phyloP scores from a whole-genome alignment of 2,329 filamentous ascomycete genomes.

The Ophiostoma australiae region DNA sequence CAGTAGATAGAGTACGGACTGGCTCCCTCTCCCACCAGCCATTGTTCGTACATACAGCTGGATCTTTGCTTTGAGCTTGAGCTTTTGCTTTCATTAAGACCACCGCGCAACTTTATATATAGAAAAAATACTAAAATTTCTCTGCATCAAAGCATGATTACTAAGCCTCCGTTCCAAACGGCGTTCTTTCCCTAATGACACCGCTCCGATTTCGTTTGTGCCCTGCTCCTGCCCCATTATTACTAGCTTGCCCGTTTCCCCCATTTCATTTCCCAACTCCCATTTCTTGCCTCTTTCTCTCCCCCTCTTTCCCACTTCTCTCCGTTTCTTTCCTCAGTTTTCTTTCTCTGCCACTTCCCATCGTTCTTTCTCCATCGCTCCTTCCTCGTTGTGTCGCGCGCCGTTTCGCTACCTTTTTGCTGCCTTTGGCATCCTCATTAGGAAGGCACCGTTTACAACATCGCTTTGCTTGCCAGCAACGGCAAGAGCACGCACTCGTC shows the following conservation, averaged over 20 bases:
- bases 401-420: neutral
- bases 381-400: constrained; percentile 5
- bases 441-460: neutral
- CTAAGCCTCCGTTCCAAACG: neutral
- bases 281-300: neutral
- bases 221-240: neutral
- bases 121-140: too few relatives aligned
- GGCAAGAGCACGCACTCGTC: neutral
- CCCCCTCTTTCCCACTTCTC: constrained; percentile 3
- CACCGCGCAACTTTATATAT: too few relatives aligned
- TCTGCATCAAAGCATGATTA: neutral
- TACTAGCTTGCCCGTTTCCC: constrained; percentile 1
- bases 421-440: neutral
- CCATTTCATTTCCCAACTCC: neutral
- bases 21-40: neutral
- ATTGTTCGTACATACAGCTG: neutral
- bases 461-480: neutral
- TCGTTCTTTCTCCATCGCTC: constrained; percentile 15
- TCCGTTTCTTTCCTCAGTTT: constrained; percentile 9
- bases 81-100: too few relatives aligned
- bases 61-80: too few relatives aligned
- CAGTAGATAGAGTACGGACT: neutral
- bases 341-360: neutral
- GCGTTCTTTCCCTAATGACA: neutral
- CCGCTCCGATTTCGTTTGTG: neutral